These are phyloP conservation scores for Coix lacrymajobi DNA, from an alignment of 176 grass and related monocot species.

Conservation along the genomic window DNA sequence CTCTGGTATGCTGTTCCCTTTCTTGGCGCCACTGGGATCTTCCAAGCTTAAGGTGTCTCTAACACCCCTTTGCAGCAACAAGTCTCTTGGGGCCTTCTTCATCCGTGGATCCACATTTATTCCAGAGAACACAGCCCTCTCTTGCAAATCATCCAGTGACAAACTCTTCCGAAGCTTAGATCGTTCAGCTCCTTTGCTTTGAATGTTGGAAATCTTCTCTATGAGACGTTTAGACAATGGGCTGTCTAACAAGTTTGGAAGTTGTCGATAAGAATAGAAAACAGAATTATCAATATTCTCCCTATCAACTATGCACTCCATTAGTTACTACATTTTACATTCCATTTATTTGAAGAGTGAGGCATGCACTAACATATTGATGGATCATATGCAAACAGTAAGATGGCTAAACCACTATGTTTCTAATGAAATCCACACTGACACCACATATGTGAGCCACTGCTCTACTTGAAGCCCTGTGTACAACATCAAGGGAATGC, in stretches of 20 bases:
- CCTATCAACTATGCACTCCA: neutral
- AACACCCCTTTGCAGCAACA: neutral
- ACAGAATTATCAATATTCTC: neutral
- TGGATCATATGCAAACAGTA: neutral
- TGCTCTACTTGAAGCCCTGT: neutral
- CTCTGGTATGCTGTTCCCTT: neutral
- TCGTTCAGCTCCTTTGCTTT: neutral
- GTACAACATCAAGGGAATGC: neutral
- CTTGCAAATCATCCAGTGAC: conserved; percentile 21
- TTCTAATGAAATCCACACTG: neutral
- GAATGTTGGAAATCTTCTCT: conserved; percentile 8
- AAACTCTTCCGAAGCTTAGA: conserved; percentile 9
- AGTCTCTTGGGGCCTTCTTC: neutral
- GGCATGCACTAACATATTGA: neutral
- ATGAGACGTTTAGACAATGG: conserved; percentile 5
- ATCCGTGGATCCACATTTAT: neutral
- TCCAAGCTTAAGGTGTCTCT: neutral
- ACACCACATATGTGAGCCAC: neutral
- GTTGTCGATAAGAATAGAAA: conserved; percentile 23
- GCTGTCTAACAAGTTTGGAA: conserved; percentile 15
- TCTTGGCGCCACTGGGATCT: conserved; percentile 8
- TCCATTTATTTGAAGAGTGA: neutral
- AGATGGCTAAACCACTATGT: neutral
- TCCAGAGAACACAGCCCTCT: neutral
- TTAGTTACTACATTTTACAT: neutral